A percentile compares a stretch with the other conserved stretches of the same genome.
These are phyloP conservation scores for Talaromyces verruculosus DNA, from an alignment of 2,329 filamentous ascomycete genomes.

Conservation along the genomic window DNA sequence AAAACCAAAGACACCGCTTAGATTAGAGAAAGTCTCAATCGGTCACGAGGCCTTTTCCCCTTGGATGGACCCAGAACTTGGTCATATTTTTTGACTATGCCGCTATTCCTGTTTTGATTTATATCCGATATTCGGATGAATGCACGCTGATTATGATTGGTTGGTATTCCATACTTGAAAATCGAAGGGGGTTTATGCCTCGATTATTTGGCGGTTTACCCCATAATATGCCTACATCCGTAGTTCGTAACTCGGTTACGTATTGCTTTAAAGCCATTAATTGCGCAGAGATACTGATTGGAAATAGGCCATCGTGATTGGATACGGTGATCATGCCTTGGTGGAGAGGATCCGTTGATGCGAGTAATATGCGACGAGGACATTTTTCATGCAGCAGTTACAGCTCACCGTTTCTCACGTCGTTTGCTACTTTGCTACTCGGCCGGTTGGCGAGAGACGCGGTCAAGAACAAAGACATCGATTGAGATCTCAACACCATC, in stretches of 20 bases:
- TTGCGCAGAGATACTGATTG: not conserved
- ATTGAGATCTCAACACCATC: not conserved
- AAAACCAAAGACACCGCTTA: not conserved
- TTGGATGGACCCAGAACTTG: not conserved
- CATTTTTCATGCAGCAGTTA: not conserved
- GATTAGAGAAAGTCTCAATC: not conserved
- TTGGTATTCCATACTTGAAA: not conserved
- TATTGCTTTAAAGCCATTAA: not conserved
- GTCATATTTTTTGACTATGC: not conserved
- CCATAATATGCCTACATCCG: not conserved
- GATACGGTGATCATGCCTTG: not conserved
- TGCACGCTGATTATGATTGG: not conserved
- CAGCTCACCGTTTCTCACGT: not conserved
- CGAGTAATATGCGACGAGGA: not conserved
- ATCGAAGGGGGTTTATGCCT: not conserved
- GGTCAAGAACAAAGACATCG: not conserved
- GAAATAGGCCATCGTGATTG: not conserved
- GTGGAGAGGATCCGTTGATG: not conserved
- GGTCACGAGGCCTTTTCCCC: conserved; percentile 2
- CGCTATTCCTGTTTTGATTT: not conserved
- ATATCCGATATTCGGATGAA: not conserved
- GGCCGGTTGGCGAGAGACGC: too few species aligned
- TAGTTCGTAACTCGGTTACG: not conserved
- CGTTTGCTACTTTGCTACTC: not conserved
- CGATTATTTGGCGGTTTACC: not conserved